These are phyloP conservation scores for Yamagishiella unicocca DNA, from an alignment of 139 green algal species.

Conservation along the genomic window DNA sequence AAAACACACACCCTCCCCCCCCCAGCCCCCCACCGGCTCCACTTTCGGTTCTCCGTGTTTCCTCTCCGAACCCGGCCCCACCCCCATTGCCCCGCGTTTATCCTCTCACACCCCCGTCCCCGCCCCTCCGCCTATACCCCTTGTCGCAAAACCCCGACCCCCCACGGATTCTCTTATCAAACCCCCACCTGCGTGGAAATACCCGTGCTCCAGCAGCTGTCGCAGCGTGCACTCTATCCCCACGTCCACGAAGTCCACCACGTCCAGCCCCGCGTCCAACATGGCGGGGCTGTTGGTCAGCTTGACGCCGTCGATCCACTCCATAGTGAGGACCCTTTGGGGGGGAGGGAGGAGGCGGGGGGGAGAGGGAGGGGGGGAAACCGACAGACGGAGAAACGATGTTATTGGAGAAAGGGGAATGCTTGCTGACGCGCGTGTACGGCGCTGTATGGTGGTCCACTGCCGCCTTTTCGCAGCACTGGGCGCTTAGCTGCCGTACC, in stretches of 20 bases:
- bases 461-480: too few species aligned
- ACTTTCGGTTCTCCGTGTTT: too few species aligned
- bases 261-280: conserved; percentile 74
- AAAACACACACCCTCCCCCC: background rate
- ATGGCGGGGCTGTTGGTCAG: conserved; percentile 78
- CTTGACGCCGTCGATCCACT: conserved; percentile 98
- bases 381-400: too few species aligned
- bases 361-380: background rate
- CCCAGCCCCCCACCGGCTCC: background rate
- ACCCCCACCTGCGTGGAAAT: conserved; percentile 88
- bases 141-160: too few species aligned
- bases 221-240: conserved; percentile 96
- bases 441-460: too few species aligned
- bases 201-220: conserved; percentile 88
- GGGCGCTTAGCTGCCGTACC: too few species aligned
- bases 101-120: background rate
- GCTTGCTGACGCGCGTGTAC: too few species aligned
- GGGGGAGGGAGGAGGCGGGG: conserved; percentile 46
- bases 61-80: background rate
- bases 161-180: background rate
- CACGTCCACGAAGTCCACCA: conserved; percentile 96
- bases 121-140: conserved; percentile 54
- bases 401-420: too few species aligned
- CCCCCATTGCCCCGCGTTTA: background rate
- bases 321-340: conserved; percentile 91